phyloP scores from a whole-genome alignment of 78 protist species.

The Chrysochromulina tobinii region DNA sequence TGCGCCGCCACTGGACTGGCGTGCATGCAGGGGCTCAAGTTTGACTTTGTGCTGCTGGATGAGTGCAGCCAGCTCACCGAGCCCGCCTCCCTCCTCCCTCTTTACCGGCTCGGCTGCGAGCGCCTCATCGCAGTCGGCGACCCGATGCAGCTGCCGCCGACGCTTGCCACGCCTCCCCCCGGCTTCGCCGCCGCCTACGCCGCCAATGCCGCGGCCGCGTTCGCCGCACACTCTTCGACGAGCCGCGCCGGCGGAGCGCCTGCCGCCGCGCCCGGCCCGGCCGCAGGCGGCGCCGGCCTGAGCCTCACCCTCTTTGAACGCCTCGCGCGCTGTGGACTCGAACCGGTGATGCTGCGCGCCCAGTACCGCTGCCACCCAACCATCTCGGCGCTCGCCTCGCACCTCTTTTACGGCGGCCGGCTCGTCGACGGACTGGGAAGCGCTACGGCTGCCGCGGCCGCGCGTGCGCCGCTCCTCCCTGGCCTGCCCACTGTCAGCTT shows the following conservation, averaged over 20 bases:
- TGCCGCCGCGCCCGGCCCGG: neutral
- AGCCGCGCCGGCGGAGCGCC: neutral
- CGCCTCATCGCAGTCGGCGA: conserved; percentile 43
- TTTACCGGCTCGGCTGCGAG: neutral
- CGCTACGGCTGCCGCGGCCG: neutral
- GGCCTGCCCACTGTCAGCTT: conserved; percentile 3
- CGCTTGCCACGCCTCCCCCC: neutral
- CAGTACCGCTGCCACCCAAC: conserved; percentile 50
- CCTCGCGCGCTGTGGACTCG: neutral
- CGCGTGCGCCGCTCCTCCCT: conserved; percentile 12
- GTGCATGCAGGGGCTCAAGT: neutral
- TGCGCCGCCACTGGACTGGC: neutral
- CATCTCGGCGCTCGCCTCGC: conserved; percentile 1
- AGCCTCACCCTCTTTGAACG: conserved; percentile 40
- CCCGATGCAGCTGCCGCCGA: conserved; percentile 65
- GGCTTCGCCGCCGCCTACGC: neutral
- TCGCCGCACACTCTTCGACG: neutral
- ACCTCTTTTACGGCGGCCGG: conserved; percentile 25
- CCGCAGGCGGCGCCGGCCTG: neutral
- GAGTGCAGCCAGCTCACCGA: conserved; percentile 47
- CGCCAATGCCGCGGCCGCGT: neutral
- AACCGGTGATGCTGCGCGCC: neutral
- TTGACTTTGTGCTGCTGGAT: conserved; percentile 29
- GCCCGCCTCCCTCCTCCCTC: conserved; percentile 14
- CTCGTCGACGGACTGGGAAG: conserved; percentile 17